Base-by-base conservation (phyloP, 116 monocot genomes). In the Posidonia oceanica region DNA sequence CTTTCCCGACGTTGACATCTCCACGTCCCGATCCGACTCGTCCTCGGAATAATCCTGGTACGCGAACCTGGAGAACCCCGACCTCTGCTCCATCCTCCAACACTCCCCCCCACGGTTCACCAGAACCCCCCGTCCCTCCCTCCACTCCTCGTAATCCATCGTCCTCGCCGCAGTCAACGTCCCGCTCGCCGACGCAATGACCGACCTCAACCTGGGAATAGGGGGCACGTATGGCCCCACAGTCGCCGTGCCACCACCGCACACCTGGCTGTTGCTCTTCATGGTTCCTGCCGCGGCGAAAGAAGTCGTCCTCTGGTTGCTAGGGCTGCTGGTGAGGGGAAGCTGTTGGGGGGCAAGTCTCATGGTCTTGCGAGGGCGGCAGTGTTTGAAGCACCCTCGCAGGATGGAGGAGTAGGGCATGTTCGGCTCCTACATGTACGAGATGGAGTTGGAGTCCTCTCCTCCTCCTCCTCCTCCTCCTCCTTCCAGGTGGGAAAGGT, bases 11-110 rank as follows among this genome's bases (percentile, higher is more conserved):
- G 52, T 3, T 1, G 89, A 73, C 6, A 54, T 21, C 4, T 88
- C 91, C 5, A 71, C 40, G 17, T 97, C 97, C 10, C 76, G 75
- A 76, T 98, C 97, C 14, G 97, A 97, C n/a, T 90, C 93, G 29
- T 98, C 97, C 6, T 93, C 97, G 0, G 97, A 98, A 51, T 71
- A 93, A 52, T 98, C 93, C 53, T 92, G 87, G 58, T 84, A 89
- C 0, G 87, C 83, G 63, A 65, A 90, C 72, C 87, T 79, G 3
- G 85, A 38, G 63, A 82, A 97, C 39, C 70, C 58, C 7, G 80
- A 75, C 66, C 73, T 81, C 74, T 80, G 85, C 78, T 85, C 80
- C 69, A 70, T 59, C 72, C 58, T 73, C 57, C 62, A 80, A 21
- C 68, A 51, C 54, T 48, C 61, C 7, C 17, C 74, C 7, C 1